These are phyloP conservation scores for Fusarium fracticaudum DNA, from an alignment of 2,329 filamentous ascomycete species.

Conservation along the genomic window DNA sequence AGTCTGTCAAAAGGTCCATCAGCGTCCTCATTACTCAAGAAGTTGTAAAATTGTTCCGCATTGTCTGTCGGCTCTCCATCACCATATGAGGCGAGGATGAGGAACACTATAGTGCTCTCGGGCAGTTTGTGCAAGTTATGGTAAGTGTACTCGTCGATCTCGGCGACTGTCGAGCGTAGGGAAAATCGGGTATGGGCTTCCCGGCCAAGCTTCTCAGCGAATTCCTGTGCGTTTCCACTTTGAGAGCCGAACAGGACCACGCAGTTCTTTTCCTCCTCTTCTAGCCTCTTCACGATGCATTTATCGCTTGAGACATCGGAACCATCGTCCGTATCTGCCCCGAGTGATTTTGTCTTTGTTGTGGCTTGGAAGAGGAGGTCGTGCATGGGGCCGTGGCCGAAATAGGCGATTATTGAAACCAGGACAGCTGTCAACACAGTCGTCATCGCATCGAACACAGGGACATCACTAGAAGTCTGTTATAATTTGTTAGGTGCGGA, in stretches of 20 bases:
- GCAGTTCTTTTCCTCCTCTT: background rate
- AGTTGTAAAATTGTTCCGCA: background rate
- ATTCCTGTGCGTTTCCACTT: background rate
- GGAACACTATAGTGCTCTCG: rapidly evolving
- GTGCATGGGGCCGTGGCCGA: background rate
- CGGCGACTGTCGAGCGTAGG: background rate
- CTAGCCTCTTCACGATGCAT: background rate
- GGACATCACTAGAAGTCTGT: background rate
- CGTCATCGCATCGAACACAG: background rate
- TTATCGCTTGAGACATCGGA: background rate
- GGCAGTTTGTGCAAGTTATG: background rate
- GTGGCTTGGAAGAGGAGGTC: background rate
- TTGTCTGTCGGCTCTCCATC: background rate
- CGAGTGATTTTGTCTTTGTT: background rate
- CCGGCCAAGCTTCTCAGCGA: background rate
- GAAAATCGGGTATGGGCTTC: background rate
- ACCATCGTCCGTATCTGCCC: rapidly evolving
- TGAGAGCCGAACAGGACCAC: background rate
- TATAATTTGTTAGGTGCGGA: rapidly evolving
- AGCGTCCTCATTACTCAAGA: background rate
- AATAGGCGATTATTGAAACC: background rate
- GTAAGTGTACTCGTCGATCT: background rate
- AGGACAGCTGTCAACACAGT: background rate
- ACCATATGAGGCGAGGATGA: background rate
- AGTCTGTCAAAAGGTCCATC: background rate